A percentile compares a stretch with the other conserved stretches of the same genome.
phyloP scores from a whole-genome alignment of 2,329 filamentous ascomycete species.

The Fusarium tjaetaba region DNA sequence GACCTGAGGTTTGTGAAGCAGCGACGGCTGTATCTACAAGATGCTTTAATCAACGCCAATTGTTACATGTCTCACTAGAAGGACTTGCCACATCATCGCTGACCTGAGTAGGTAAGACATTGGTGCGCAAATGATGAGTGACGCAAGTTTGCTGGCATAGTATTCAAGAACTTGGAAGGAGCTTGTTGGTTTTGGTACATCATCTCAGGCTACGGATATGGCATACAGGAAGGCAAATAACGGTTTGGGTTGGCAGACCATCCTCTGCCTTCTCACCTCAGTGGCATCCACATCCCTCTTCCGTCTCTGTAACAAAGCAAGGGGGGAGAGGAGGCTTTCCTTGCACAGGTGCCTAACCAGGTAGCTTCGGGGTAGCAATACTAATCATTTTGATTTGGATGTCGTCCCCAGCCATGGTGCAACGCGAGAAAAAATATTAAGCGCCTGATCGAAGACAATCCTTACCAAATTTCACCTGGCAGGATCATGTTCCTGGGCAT shows the following conservation, averaged over 20 bases:
- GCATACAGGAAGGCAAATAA: neutral
- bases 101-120: neutral
- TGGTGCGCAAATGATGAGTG: no score
- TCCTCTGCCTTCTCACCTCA: neutral
- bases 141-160: no score
- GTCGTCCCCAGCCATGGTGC: neutral
- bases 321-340: neutral
- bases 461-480: neutral
- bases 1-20: neutral
- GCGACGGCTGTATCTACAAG: neutral
- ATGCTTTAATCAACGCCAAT: no score
- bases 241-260: neutral
- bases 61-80: no score
- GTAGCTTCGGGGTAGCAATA: neutral
- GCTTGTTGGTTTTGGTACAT: no score
- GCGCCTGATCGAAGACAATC: neutral
- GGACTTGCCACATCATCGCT: accelerated
- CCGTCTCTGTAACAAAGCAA: neutral
- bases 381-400: neutral
- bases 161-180: neutral
- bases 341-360: neutral
- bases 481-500: neutral
- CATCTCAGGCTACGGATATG: neutral
- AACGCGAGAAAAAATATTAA: neutral
- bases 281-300: neutral